phyloP scores from a whole-genome alignment of 2,329 filamentous ascomycete species.

The Paecilomyces sp. region DNA sequence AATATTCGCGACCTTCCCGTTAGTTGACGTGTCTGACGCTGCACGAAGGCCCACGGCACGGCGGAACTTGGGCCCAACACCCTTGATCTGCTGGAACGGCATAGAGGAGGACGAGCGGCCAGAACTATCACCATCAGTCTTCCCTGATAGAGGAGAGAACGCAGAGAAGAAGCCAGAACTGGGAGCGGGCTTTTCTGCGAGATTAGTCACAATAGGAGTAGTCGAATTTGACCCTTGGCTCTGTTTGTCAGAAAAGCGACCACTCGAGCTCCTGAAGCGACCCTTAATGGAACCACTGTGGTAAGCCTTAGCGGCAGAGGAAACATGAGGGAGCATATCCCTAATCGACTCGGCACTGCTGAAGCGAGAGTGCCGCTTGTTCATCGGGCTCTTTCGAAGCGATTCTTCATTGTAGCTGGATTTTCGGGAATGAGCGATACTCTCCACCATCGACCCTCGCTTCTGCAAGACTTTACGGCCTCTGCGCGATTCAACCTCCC shows the following conservation, averaged over 20 bases:
- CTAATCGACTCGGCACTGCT: conserved; percentile 70
- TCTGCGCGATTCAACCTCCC: conserved; percentile 68
- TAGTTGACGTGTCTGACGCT: conserved; percentile 66
- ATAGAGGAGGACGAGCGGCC: conserved; percentile 45
- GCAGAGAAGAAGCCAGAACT: conserved; percentile 32
- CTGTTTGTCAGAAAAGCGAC: conserved; percentile 41
- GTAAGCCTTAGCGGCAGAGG: conserved; percentile 62
- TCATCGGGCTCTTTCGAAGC: conserved; percentile 57
- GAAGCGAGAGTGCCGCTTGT: conserved; percentile 68
- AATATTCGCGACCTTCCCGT: conserved; percentile 43
- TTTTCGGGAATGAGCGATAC: conserved; percentile 56
- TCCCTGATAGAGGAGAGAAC: conserved; percentile 42
- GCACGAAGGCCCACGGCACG: conserved; percentile 67
- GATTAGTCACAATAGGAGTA: conserved; percentile 51
- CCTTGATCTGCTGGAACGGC: conserved; percentile 45
- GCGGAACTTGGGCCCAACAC: conserved; percentile 53
- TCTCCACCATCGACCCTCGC: conserved; percentile 41
- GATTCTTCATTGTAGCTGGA: conserved; percentile 73
- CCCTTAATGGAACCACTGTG: conserved; percentile 50
- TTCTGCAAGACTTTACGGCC: conserved; percentile 73
- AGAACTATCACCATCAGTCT: conserved; percentile 42
- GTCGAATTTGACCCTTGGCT: conserved; percentile 27
- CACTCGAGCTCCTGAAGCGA: conserved; percentile 55
- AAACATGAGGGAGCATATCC: conserved; percentile 45
- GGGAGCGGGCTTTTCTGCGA: conserved; percentile 44